Base-by-base conservation (phyloP, 257 asterid genomes). In the Asclepias syriaca region DNA sequence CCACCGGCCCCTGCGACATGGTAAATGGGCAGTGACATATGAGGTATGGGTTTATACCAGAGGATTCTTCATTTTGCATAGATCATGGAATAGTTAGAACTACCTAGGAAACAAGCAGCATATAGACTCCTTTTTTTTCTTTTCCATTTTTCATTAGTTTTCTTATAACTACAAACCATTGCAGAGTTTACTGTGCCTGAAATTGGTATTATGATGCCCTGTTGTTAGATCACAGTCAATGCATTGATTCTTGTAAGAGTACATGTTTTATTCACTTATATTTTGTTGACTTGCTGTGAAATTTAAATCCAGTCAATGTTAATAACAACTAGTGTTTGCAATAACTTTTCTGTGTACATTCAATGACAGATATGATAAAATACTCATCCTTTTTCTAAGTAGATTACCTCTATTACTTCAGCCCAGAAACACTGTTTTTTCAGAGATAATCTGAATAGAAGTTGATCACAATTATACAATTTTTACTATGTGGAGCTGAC, bases 11-110 rank as follows among this genome's bases (percentile, higher is more conserved):
- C 82, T 91, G 72, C 82, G 99, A 63, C 88, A 88, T 80, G 97
- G 99, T 76, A 94, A 94, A 91, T 94, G 97, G 96, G 96, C 97
- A n/a, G 97, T 94, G 68, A 89, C 96, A 16, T 94, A 89, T 82
- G 96, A 91, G 97, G 98, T 93, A 78, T 37, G 45, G 9, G 15
- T 64, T 37, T 19, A 64, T 18, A 5, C 0, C 10, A 18, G 19
- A 34, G 68, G 68, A 37, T 70, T 29, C 55, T 53, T 55, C 9
- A 16, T 14, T 59, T 70, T 29, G 57, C 48, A 29, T 29, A 12
- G 43, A 58, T 58, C 9, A 4, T 24, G 39, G 14, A 58, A 27
- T 24, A 58, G 65, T 27, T 55, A 24, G 40, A 58, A 24, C 16
- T 58, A 3, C 19, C 65, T 58, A 1, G 65, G n/a, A n/a, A n/a